Conservation (phyloP, 345 rosid species). For the Erucastrum elatum region DNA sequence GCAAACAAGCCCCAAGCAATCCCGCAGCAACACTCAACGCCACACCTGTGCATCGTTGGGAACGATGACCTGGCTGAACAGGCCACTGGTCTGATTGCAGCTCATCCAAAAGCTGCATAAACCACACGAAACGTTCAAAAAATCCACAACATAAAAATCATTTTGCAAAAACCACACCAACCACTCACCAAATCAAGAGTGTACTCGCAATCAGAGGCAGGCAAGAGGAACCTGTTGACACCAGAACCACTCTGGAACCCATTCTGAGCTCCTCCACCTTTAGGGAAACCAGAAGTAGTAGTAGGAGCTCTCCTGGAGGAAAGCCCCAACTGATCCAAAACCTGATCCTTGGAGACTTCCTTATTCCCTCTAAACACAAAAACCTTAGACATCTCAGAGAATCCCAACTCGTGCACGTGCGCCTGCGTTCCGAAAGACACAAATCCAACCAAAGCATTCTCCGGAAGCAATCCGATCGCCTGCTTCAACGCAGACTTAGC, state of each 20-base stretch:
- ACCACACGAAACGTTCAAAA: neutral
- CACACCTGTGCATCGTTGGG: constrained; percentile 90
- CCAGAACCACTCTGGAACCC: constrained; percentile 53
- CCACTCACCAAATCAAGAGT: constrained; percentile 73
- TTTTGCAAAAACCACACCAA: neutral
- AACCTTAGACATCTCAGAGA: constrained; percentile 90
- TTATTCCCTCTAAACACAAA: constrained; percentile 85
- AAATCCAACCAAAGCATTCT: constrained; percentile 95
- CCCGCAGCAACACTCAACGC: constrained; percentile 93
- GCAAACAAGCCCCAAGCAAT: constrained; percentile 92
- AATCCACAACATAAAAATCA: constrained; percentile 6
- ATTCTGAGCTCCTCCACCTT: constrained; percentile 49
- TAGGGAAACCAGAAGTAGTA: constrained; percentile 52
- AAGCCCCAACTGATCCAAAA: constrained; percentile 92
- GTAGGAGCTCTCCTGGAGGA: constrained; percentile 57
- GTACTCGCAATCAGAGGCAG: constrained; percentile 92
- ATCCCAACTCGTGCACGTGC: constrained; percentile 94
- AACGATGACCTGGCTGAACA: constrained; percentile 64
- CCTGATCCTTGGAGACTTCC: constrained; percentile 80
- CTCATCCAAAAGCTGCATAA: constrained; percentile 83
- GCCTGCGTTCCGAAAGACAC: constrained; percentile 94
- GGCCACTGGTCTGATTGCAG: constrained; percentile 98
- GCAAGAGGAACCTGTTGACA: constrained; percentile 75
- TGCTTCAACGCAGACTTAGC: constrained; percentile 80
- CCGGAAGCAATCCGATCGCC: constrained; percentile 93